Percentiles rank a stretch among this genome's conserved stretches.
Evolutionary conservation across 768 basidiomycete species (phyloP).

Genomic region (Trametes villosa): DNA sequence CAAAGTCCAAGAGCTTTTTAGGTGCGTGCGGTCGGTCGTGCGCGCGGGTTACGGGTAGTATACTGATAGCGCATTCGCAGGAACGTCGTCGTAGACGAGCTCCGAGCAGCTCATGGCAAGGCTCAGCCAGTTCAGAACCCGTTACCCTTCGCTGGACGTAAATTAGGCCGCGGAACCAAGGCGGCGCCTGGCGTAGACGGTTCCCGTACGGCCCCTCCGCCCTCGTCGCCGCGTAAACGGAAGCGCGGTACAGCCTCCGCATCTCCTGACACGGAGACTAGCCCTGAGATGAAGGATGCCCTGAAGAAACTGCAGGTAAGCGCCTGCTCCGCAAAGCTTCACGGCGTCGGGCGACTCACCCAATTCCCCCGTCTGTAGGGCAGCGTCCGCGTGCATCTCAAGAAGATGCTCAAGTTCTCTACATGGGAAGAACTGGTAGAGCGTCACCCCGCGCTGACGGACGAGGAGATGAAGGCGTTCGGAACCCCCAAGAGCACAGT

Average conservation of each 20-base stretch:
- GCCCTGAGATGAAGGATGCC: neutral
- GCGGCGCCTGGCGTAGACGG: neutral
- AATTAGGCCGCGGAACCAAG: too few relatives aligned
- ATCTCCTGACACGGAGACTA: neutral
- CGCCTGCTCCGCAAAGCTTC: neutral
- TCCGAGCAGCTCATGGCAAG: neutral
- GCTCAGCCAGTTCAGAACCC: neutral
- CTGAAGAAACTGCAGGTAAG: neutral
- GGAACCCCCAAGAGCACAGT: neutral
- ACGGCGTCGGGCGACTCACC: neutral
- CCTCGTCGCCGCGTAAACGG: neutral
- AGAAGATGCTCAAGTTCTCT: conserved; percentile 1
- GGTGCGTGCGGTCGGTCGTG: neutral
- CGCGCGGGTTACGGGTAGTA: neutral
- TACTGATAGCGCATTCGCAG: neutral
- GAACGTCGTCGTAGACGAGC: neutral
- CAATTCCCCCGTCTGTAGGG: neutral
- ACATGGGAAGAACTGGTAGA: neutral
- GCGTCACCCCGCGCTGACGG: neutral
- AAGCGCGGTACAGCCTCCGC: neutral
- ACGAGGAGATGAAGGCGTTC: neutral
- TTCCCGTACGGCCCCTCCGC: neutral
- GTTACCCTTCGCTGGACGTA: neutral
- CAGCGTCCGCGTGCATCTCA: neutral
- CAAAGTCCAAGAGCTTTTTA: neutral